Evolutionary conservation across 1,284 basidiomycete species (phyloP).

Genomic region (Tremellales sp.): DNA sequence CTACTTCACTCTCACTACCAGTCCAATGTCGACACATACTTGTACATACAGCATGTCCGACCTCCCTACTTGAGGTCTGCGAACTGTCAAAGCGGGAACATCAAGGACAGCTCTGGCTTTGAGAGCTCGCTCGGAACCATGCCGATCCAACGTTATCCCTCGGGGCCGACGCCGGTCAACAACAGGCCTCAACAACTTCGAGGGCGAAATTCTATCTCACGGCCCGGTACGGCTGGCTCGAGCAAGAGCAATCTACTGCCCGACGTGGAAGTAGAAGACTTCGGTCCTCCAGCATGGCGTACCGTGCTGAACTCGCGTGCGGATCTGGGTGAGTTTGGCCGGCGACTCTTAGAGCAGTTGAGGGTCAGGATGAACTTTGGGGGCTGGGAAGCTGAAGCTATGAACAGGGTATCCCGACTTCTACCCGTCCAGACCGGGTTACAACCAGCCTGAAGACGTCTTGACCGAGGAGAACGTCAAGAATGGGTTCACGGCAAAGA

Average conservation of each 20-base stretch:
- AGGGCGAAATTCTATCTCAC: background rate
- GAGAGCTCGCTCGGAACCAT: conserved; percentile 1
- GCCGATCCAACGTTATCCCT: conserved; percentile 15
- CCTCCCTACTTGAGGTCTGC: too few species aligned
- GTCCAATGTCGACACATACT: too few species aligned
- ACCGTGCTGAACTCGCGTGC: conserved; percentile 39
- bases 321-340: conserved; percentile 38
- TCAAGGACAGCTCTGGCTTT: too few species aligned
- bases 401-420: conserved; percentile 74
- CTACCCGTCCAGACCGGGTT: conserved; percentile 73
- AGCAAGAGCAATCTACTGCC: conserved; percentile 7
- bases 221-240: background rate
- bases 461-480: conserved; percentile 73
- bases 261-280: conserved; percentile 40
- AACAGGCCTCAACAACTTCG: too few species aligned
- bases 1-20: too few species aligned
- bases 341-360: background rate
- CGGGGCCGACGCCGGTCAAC: too few species aligned
- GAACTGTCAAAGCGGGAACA: too few species aligned
- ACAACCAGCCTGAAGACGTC: conserved; percentile 79
- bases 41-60: too few species aligned
- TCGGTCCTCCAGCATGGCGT: conserved; percentile 44
- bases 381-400: background rate
- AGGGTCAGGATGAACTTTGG: background rate
- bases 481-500: conserved; percentile 64